These are phyloP conservation scores for Phytophthora aleatoria DNA, from an alignment of 352 stramenopile genomes.

Conservation along the genomic window DNA sequence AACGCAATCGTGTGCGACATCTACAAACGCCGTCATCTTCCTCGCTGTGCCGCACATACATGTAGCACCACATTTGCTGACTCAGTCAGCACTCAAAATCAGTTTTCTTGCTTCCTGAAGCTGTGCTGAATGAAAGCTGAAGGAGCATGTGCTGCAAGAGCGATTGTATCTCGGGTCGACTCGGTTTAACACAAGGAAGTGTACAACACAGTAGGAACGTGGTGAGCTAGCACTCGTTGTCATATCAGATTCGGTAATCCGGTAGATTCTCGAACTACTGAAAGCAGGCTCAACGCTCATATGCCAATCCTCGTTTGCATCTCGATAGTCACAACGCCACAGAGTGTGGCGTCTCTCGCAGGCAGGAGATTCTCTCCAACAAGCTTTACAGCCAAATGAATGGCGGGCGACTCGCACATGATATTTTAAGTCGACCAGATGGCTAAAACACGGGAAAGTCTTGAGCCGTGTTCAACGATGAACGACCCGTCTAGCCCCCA, in stretches of 20 bases:
- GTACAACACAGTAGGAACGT: no score
- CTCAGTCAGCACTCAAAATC: not conserved
- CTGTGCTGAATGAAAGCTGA: not conserved
- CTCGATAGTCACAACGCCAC: constrained; percentile 15
- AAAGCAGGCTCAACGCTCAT: not conserved
- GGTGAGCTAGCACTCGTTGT: not conserved
- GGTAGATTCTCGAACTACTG: constrained; percentile 6
- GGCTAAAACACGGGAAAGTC: constrained; percentile 17
- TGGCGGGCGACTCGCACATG: constrained; percentile 1
- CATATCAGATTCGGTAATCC: not conserved
- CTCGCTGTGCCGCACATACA: not conserved
- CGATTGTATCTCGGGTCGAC: not conserved
- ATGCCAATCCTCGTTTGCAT: constrained; percentile 10
- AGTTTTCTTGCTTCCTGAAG: not conserved
- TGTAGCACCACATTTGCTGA: not conserved
- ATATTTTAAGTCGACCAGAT: constrained; percentile 21
- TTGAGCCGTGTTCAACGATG: constrained; percentile 20
- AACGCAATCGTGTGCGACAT: not conserved
- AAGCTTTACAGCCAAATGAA: constrained; percentile 6
- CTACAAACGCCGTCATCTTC: not conserved
- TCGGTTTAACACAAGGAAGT: not conserved
- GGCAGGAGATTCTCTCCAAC: constrained; percentile 9
- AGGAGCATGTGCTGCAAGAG: not conserved
- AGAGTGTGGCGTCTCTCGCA: constrained; percentile 23
- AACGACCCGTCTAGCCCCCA: not conserved